Evolutionary conservation across 495 filamentous ascomycete species (phyloP).

Genomic region (Xylaria sp.): DNA sequence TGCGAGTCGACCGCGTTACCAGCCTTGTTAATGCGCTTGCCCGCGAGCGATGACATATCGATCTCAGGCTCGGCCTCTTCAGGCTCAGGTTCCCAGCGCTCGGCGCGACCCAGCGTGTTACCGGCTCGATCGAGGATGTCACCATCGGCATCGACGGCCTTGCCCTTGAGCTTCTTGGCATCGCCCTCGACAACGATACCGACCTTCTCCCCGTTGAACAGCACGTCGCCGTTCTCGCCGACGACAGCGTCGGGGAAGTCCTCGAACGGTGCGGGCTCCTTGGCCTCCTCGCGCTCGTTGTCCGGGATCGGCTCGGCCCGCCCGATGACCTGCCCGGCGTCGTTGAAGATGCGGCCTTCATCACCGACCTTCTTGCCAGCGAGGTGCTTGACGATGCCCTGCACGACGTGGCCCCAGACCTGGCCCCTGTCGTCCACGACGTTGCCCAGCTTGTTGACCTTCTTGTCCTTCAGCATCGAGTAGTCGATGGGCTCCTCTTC

Average conservation of each 20-base stretch:
- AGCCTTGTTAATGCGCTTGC: constrained; percentile 84
- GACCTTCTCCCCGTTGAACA: constrained; percentile 72
- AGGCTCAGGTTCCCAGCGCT: constrained; percentile 66
- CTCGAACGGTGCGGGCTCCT: constrained; percentile 75
- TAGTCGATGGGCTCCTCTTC: constrained; percentile 61
- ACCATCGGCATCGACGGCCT: constrained; percentile 80
- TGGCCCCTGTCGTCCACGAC: constrained; percentile 76
- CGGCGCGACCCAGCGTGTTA: constrained; percentile 78
- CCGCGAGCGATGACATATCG: constrained; percentile 75
- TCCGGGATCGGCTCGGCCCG: constrained; percentile 76
- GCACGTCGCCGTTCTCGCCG: constrained; percentile 71
- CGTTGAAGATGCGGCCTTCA: constrained; percentile 78
- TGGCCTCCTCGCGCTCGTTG: constrained; percentile 70
- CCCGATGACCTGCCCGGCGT: constrained; percentile 74
- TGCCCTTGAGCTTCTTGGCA: constrained; percentile 73
- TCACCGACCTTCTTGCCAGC: constrained; percentile 72
- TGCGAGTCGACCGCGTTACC: constrained; percentile 81
- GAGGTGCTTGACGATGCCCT: constrained; percentile 72
- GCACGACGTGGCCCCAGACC: constrained; percentile 70
- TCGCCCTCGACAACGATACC: constrained; percentile 81
- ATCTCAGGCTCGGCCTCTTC: constrained; percentile 63
- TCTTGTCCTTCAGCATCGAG: constrained; percentile 68
- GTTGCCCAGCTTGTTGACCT: constrained; percentile 81
- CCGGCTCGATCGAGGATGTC: constrained; percentile 83
- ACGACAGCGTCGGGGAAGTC: constrained; percentile 74